Percentiles rank a stretch among this genome's conserved stretches.
These are phyloP conservation scores for Colletotrichum chlorophyti DNA, from an alignment of 2,329 filamentous ascomycete species.

Conservation along the genomic window DNA sequence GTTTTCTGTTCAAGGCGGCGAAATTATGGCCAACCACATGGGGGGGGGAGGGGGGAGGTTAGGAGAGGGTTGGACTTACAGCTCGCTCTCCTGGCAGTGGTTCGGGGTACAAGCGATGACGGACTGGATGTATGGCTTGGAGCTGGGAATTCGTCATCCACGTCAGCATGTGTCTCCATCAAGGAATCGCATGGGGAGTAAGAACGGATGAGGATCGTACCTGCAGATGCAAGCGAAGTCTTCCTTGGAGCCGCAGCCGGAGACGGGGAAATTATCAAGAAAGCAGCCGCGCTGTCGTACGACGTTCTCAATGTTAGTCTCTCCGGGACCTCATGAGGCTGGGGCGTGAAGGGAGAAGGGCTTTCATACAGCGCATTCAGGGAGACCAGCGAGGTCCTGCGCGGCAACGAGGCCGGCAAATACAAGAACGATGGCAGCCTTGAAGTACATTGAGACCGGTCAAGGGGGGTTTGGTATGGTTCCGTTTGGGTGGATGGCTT, in stretches of 20 bases:
- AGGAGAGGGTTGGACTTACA: no score
- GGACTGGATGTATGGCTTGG: conserved; percentile 12
- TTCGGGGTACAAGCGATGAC: no score
- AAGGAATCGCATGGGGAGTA: no score
- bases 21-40: no score
- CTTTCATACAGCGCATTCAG: conserved; percentile 14
- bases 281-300: conserved; percentile 21
- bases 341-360: neutral
- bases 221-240: conserved; percentile 29
- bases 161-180: no score
- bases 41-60: no score
- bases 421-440: conserved; percentile 28
- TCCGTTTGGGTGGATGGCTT: neutral
- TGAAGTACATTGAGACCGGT: conserved; percentile 35
- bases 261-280: conserved; percentile 21
- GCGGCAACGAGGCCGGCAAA: conserved; percentile 31
- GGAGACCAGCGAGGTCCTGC: conserved; percentile 26
- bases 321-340: no score
- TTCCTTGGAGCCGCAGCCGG: conserved; percentile 19
- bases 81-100: no score
- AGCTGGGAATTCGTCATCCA: no score
- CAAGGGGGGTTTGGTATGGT: neutral
- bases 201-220: conserved; percentile 11
- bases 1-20: no score
- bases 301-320: neutral